A percentile compares a stretch with the other conserved stretches of the same genome.
These are phyloP conservation scores for Lichtheimia hyalospora DNA, from an alignment of 371 early-diverging fungal genomes.

Conservation along the genomic window DNA sequence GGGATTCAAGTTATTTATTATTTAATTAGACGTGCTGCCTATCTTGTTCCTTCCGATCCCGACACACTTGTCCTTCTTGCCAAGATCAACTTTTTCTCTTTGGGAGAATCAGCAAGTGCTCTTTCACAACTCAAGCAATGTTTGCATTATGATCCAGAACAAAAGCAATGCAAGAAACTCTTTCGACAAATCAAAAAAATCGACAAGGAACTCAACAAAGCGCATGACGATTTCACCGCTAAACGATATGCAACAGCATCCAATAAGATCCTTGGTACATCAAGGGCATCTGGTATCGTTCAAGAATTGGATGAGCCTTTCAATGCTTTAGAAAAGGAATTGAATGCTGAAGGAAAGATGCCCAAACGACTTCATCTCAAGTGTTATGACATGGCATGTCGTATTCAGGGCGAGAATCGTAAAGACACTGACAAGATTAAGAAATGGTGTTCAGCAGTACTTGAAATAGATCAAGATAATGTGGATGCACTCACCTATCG, in stretches of 20 bases:
- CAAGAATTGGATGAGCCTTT: conserved; percentile 48
- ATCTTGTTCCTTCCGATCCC: conserved; percentile 68
- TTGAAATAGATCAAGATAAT: conserved; percentile 64
- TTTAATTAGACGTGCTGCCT: conserved; percentile 61
- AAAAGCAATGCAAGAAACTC: conserved; percentile 77
- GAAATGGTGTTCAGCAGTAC: conserved; percentile 59
- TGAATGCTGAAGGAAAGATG: conserved; percentile 37
- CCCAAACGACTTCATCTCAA: conserved; percentile 56
- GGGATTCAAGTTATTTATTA: neutral
- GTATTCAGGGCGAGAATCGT: conserved; percentile 54
- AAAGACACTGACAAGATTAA: conserved; percentile 45
- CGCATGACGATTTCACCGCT: conserved; percentile 54
- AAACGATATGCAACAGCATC: conserved; percentile 68
- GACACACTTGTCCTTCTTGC: conserved; percentile 64
- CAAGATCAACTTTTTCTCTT: conserved; percentile 70
- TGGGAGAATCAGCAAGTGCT: conserved; percentile 72
- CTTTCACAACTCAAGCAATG: conserved; percentile 79
- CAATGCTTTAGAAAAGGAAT: conserved; percentile 26
- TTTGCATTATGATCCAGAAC: conserved; percentile 87
- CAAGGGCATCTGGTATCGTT: conserved; percentile 49
- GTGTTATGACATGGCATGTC: conserved; percentile 62
- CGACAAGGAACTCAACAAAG: conserved; percentile 71
- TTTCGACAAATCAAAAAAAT: conserved; percentile 74
- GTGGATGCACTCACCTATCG: conserved; percentile 68
- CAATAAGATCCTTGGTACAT: conserved; percentile 58